These are phyloP conservation scores for Actinomucor elegans DNA, from an alignment of 371 early-diverging fungal genomes.

Conservation along the genomic window DNA sequence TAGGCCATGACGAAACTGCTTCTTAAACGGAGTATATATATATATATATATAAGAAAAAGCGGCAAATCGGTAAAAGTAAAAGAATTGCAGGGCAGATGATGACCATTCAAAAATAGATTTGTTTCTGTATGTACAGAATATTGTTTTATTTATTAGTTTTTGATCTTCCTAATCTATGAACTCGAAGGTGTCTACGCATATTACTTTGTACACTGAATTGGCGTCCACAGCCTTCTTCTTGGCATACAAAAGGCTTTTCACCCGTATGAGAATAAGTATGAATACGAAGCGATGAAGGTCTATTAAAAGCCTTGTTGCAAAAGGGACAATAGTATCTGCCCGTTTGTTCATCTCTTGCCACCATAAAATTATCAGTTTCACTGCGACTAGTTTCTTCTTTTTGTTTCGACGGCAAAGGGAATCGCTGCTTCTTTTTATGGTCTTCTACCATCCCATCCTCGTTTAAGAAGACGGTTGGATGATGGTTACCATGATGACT, in stretches of 20 bases:
- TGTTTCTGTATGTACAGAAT: too few relatives aligned
- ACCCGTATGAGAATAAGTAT: constrained; percentile 74
- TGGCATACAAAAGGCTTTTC: constrained; percentile 72
- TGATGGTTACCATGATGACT: background rate
- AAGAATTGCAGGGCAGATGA: background rate
- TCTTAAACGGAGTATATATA: too few relatives aligned
- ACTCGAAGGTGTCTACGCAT: constrained; percentile 68
- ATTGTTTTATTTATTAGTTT: background rate
- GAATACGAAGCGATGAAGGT: constrained; percentile 58
- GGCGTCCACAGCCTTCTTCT: constrained; percentile 62
- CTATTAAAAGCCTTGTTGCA: constrained; percentile 36
- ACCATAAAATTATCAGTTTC: constrained; percentile 15
- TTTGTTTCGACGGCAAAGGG: too few relatives aligned
- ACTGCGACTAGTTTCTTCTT: background rate
- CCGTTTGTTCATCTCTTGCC: constrained; percentile 23
- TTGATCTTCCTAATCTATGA: constrained; percentile 39
- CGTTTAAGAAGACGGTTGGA: background rate
- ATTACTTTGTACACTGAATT: constrained; percentile 76
- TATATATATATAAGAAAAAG: too few relatives aligned
- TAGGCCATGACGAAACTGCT: too few relatives aligned
- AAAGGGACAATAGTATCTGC: constrained; percentile 30
- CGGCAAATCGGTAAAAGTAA: constrained; percentile 9
- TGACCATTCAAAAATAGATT: too few relatives aligned
- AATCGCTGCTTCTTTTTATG: background rate
- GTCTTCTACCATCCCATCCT: background rate